These are phyloP conservation scores for Vigna hirtella DNA, from an alignment of 306 rosid species.

Conservation along the genomic window DNA sequence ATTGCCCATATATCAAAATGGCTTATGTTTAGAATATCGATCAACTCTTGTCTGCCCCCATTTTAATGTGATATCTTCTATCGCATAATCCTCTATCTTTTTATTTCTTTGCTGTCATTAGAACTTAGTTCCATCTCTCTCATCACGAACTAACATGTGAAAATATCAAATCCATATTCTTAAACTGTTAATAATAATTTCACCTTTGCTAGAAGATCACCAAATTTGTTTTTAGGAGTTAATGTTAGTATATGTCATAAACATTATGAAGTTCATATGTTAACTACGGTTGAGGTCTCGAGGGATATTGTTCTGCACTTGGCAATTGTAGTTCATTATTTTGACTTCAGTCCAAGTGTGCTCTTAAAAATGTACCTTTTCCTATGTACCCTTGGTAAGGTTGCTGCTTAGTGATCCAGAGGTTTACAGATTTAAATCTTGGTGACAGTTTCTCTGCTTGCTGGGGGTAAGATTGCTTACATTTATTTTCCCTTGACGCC, in stretches of 20 bases:
- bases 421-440: not conserved
- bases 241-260: not conserved
- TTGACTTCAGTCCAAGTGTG: not conserved
- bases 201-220: slow-evolving; percentile 13
- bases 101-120: slow-evolving; percentile 15
- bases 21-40: slow-evolving; percentile 1
- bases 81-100: slow-evolving; percentile 14
- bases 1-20: slow-evolving; percentile 30
- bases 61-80: slow-evolving; percentile 7
- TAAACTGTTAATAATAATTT: slow-evolving; percentile 1
- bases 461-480: not conserved
- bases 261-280: slow-evolving; percentile 16
- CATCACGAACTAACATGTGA: slow-evolving; percentile 24
- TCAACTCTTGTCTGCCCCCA: slow-evolving; percentile 5
- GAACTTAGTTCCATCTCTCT: slow-evolving; percentile 21
- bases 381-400: not conserved
- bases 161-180: slow-evolving; percentile 27
- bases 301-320: slow-evolving; percentile 12
- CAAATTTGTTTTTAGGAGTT: not conserved
- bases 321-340: not conserved
- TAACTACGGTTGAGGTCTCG: slow-evolving; percentile 6
- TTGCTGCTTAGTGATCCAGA: not conserved
- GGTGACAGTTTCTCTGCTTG: not conserved
- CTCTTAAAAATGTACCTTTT: not conserved
- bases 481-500: not conserved